Percentiles rank a stretch among this genome's conserved stretches.
phyloP scores from a whole-genome alignment of 176 grass and related monocot genomes.

The Carex cristatella region DNA sequence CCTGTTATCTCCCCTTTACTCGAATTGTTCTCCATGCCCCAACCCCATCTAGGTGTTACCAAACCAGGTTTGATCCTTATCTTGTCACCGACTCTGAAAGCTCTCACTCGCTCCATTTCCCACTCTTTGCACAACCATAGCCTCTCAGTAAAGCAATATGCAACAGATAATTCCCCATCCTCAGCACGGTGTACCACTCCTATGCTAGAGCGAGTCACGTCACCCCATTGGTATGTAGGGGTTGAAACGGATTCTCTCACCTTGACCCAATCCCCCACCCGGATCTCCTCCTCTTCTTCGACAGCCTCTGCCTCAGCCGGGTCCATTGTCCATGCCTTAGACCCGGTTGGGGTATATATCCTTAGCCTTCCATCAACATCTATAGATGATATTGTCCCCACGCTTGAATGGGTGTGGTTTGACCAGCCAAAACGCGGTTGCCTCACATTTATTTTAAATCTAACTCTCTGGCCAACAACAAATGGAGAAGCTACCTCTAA shows the following conservation, averaged over 20 bases:
- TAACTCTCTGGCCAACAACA: slow-evolving; percentile 82
- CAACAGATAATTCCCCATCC: slow-evolving; percentile 85
- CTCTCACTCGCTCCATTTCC: slow-evolving; percentile 82
- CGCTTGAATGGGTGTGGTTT: slow-evolving; percentile 77
- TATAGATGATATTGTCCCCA: slow-evolving; percentile 92
- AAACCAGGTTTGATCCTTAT: slow-evolving; percentile 69
- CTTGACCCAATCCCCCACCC: slow-evolving; percentile 87
- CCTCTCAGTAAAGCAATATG: slow-evolving; percentile 95
- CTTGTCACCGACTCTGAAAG: slow-evolving; percentile 68
- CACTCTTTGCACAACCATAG: slow-evolving; percentile 92
- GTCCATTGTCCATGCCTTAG: slow-evolving; percentile 94
- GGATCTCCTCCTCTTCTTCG: slow-evolving; percentile 81
- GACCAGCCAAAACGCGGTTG: slow-evolving; percentile 99
- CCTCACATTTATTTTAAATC: slow-evolving; percentile 53
- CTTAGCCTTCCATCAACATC: slow-evolving; percentile 94
- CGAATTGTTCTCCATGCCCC: slow-evolving; percentile 80
- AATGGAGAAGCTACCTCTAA: slow-evolving; percentile 56
- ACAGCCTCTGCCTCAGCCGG: slow-evolving; percentile 83
- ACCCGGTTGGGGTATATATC: slow-evolving; percentile 93
- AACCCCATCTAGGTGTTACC: slow-evolving; percentile 81
- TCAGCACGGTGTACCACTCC: slow-evolving; percentile 84
- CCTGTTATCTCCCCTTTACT: slow-evolving; percentile 86
- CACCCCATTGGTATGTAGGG: slow-evolving; percentile 95
- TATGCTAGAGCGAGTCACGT: slow-evolving; percentile 74
- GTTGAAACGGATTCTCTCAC: slow-evolving; percentile 64